Evolutionary conservation across 805 yeast genomes (phyloP).

Genomic region (Saturnispora diversa): DNA sequence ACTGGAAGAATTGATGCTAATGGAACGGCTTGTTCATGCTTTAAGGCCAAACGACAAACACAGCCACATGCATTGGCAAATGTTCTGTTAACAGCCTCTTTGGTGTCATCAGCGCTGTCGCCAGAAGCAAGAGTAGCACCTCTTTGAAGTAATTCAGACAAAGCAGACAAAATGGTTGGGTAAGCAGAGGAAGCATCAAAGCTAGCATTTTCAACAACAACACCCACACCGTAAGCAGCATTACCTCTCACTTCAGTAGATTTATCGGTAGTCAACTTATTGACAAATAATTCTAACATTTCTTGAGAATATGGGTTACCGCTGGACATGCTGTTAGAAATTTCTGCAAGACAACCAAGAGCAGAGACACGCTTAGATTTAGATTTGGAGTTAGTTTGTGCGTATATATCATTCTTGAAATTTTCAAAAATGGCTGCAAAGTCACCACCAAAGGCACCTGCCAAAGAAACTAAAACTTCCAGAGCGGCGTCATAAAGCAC

Average conservation of each 20-base stretch:
- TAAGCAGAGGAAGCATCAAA: constrained; percentile 55
- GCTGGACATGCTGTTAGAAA: constrained; percentile 64
- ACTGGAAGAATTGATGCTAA: constrained; percentile 67
- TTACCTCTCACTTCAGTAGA: constrained; percentile 87
- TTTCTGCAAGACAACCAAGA: constrained; percentile 87
- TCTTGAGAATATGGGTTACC: constrained; percentile 61
- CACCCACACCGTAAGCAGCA: constrained; percentile 93
- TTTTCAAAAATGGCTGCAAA: constrained; percentile 63
- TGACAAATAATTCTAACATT: constrained; percentile 59
- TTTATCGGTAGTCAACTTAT: constrained; percentile 63
- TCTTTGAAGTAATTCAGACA: constrained; percentile 67
- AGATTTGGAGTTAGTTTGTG: constrained; percentile 53
- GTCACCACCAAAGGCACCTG: constrained; percentile 70
- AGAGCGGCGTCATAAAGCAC: constrained; percentile 75
- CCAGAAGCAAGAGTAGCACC: constrained; percentile 58
- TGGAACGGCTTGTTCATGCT: constrained; percentile 66
- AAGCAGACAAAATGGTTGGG: constrained; percentile 56
- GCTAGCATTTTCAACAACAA: constrained; percentile 47
- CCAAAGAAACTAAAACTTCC: constrained; percentile 74
- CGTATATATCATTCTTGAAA: constrained; percentile 56
- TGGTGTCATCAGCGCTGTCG: constrained; percentile 66
- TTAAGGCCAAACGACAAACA: constrained; percentile 83
- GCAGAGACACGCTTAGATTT: constrained; percentile 73
- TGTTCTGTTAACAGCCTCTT: constrained; percentile 73
- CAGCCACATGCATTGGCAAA: constrained; percentile 96